Conservation (phyloP, 148 eudicot genomes). For the Camellia japonica region DNA sequence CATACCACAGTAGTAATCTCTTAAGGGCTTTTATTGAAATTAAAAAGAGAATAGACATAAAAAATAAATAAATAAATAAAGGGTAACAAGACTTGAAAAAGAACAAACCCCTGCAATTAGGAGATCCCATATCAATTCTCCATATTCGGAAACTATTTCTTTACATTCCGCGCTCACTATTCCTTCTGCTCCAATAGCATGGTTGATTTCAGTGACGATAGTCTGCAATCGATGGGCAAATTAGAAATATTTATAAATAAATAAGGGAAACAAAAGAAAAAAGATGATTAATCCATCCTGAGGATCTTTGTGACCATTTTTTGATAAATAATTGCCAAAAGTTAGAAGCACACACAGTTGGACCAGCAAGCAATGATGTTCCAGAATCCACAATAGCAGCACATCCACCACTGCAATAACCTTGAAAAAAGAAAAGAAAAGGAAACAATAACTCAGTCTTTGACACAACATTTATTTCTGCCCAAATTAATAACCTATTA, state of each 20-base stretch:
- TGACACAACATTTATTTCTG: no score
- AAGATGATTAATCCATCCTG: neutral
- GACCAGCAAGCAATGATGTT: constrained; percentile 86
- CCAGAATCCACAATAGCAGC: constrained; percentile 85
- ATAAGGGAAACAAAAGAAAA: neutral
- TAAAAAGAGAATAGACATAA: constrained; percentile 9
- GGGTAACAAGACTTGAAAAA: neutral
- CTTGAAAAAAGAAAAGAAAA: constrained; percentile 29
- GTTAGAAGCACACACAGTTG: constrained; percentile 51
- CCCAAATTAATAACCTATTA: neutral
- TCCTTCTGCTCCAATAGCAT: constrained; percentile 86
- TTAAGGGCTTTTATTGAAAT: neutral
- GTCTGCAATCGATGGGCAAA: constrained; percentile 35
- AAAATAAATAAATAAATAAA: neutral
- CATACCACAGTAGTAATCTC: constrained; percentile 13
- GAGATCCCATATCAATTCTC: constrained; percentile 84
- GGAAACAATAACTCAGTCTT: neutral
- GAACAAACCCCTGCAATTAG: constrained; percentile 64
- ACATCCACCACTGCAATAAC: constrained; percentile 68
- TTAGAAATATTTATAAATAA: neutral
- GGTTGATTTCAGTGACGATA: constrained; percentile 71
- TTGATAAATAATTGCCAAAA: neutral
- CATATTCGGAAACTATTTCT: constrained; percentile 57
- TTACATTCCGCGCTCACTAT: constrained; percentile 71
- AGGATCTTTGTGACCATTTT: neutral